A percentile compares a stretch with the other conserved stretches of the same genome.
These are phyloP conservation scores for Cynanchum wilfordii DNA, from an alignment of 257 asterid species.

Conservation along the genomic window DNA sequence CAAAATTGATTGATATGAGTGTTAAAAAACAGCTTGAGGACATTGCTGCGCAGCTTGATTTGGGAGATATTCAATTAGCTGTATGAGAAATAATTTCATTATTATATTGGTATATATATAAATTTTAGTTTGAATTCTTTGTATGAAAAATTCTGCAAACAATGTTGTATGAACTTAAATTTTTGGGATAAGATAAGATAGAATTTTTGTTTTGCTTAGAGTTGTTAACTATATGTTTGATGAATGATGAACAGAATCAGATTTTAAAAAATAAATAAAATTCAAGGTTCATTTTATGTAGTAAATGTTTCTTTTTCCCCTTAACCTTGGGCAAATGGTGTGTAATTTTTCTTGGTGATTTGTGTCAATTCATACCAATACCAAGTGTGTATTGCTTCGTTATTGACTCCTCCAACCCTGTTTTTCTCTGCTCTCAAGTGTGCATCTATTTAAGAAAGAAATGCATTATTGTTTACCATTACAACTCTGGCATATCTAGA, in stretches of 20 bases:
- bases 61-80: conserved; percentile 69
- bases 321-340: not conserved
- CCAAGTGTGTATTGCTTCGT: not conserved
- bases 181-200: not conserved
- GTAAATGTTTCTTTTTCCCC: no score
- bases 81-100: conserved; percentile 20
- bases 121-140: not conserved
- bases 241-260: not conserved
- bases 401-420: not conserved
- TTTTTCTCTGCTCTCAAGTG: not conserved
- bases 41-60: conserved; percentile 60
- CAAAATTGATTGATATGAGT: conserved; percentile 83
- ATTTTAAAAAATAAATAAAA: no score
- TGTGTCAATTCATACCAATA: not conserved
- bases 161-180: not conserved
- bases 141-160: not conserved
- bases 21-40: conserved; percentile 89
- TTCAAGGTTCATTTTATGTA: not conserved
- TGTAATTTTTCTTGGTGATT: not conserved
- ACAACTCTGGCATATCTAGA: no score
- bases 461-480: not conserved
- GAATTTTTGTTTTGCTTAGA: not conserved
- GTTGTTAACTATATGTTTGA: not conserved
- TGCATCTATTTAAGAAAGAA: not conserved
- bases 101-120: not conserved